These are phyloP conservation scores for Boletellus emodensis DNA, from an alignment of 768 basidiomycete genomes.

Conservation along the genomic window DNA sequence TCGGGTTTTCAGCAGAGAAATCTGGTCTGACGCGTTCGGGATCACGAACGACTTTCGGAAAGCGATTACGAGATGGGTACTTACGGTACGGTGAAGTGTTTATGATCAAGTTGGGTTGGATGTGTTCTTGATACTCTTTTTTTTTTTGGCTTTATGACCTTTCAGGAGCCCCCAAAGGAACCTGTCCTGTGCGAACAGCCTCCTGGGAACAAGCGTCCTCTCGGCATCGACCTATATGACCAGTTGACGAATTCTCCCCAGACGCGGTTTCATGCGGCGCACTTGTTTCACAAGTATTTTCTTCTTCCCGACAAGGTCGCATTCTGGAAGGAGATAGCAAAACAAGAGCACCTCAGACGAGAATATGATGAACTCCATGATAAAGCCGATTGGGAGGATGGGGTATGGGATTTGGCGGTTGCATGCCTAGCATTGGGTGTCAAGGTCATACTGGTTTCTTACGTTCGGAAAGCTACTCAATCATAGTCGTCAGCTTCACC, in stretches of 20 bases:
- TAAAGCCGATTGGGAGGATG: slow-evolving; percentile 20
- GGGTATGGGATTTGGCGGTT: slow-evolving; percentile 57
- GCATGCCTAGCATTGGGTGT: slow-evolving; percentile 58
- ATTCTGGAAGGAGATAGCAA: slow-evolving; percentile 7
- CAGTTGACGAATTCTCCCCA: slow-evolving; percentile 52
- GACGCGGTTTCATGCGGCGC: slow-evolving; percentile 63
- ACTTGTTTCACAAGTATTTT: slow-evolving; percentile 58
- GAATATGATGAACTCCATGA: neutral
- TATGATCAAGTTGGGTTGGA: neutral
- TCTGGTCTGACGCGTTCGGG: slow-evolving; percentile 22
- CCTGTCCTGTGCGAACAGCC: neutral
- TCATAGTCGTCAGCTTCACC: slow-evolving; percentile 45
- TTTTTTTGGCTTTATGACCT: too few species aligned
- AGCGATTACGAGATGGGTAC: slow-evolving; percentile 42
- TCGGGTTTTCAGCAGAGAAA: neutral
- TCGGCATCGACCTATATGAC: slow-evolving; percentile 37
- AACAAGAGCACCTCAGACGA: neutral
- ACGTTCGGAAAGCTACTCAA: neutral
- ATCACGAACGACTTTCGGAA: slow-evolving; percentile 35
- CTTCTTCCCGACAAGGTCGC: slow-evolving; percentile 29
- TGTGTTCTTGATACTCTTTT: neutral
- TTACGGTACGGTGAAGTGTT: slow-evolving; percentile 33
- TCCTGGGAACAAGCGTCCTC: neutral
- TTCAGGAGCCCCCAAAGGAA: slow-evolving; percentile 10
- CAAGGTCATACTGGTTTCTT: slow-evolving; percentile 41